Base-by-base conservation (phyloP, 306 rosid species). In the Vicia villosa region DNA sequence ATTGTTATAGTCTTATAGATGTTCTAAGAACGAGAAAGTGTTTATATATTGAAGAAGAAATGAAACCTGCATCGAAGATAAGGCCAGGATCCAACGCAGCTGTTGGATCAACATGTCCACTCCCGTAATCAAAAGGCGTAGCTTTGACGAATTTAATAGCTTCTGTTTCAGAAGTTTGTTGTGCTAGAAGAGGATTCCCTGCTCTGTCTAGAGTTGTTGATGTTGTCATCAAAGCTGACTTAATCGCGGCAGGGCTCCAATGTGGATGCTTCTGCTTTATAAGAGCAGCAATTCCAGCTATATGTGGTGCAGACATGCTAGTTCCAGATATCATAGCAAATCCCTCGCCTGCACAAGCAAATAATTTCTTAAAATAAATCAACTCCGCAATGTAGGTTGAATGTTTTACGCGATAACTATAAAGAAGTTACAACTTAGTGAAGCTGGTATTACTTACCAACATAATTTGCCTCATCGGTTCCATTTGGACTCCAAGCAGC, bases 401-500 rank as follows among this genome's bases (percentile, higher is more conserved):
- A 54, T 54, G n/a, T 26, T 24, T 13, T 14, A 10, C 16, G 14
- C 63, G 66, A 50, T 41, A 72, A 71, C 54, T 70, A 9, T 9
- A 11, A 66, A 73, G 59, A 66, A 65, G 59, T 66, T 59, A 55
- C 11, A 42, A 63, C n/a, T 37, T 17, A 19, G 55, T 21, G 22
- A 38, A 56, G 74, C 38, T 65, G n/a, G n/a, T n/a, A 73, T 63
- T 66, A 41, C 57, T 79, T 72, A 91, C 99, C 99, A 32, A 68
- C 83, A 60, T 89, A 95, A 79, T 95, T 88, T 17, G 99, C 84
- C 46, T 95, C 99, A 59, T 95, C 99, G 1, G 99, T 95, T 72
- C 99, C 99, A 81, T 95, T 95, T 61, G 91, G 97, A 78, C 95
- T 87, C 99, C 99, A 95, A 65, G 99, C 99, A 79, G 89, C 96